Evolutionary conservation across 1,284 basidiomycete genomes (phyloP).

Genomic region (Entoloma clypeatum): DNA sequence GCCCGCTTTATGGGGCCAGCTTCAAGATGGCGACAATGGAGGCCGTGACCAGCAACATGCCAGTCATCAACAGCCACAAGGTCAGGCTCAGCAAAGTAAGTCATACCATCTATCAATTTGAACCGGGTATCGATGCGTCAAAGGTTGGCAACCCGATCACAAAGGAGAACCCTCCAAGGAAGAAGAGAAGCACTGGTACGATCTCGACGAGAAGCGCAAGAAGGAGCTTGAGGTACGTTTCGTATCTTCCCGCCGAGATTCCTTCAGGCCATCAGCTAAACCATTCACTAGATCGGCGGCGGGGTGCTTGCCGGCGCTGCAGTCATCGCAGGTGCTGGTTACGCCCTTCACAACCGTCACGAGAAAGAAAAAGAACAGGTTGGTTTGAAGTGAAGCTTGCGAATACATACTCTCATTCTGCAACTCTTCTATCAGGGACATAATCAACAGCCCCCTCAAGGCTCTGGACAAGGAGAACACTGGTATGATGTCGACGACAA

Average conservation of each 20-base stretch:
- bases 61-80: conserved; percentile 22
- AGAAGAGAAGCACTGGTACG: conserved; percentile 55
- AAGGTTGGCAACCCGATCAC: conserved; percentile 34
- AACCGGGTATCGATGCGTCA: conserved; percentile 11
- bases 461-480: too few species aligned
- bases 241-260: background rate
- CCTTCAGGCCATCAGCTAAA: background rate
- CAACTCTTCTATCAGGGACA: too few species aligned
- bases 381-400: too few species aligned
- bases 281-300: conserved; percentile 51
- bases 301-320: too few species aligned
- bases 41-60: too few species aligned
- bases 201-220: conserved; percentile 13
- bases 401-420: too few species aligned
- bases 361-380: too few species aligned
- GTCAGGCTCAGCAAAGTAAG: conserved; percentile 25
- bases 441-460: too few species aligned
- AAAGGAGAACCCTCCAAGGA: conserved; percentile 41
- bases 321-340: too few species aligned
- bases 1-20: conserved; percentile 65
- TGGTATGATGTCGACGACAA: too few species aligned
- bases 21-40: conserved; percentile 35
- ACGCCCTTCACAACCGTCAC: too few species aligned
- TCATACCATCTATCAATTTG: background rate
- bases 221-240: conserved; percentile 8